A percentile compares a stretch with the other conserved stretches of the same genome.
Evolutionary conservation across 495 filamentous ascomycete genomes (phyloP).

Genomic region (Ascobolus immersus): DNA sequence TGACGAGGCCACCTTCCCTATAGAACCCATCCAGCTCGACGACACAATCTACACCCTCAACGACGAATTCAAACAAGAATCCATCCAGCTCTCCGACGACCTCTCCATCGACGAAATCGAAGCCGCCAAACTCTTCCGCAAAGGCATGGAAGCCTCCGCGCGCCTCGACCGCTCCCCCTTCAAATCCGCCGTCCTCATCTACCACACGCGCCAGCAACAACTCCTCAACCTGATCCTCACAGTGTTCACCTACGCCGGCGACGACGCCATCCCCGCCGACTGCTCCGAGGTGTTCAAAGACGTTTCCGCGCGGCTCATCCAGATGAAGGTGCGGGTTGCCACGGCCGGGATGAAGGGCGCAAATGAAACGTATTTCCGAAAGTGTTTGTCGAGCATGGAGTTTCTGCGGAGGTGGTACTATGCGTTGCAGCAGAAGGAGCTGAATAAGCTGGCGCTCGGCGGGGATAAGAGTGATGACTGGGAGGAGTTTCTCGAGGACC

Average conservation of each 20-base stretch:
- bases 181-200: conserved; percentile 52
- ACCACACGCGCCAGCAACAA: conserved; percentile 54
- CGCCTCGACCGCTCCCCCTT: conserved; percentile 39
- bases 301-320: conserved; percentile 1
- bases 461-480: conserved; percentile 29
- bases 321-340: conserved; percentile 18
- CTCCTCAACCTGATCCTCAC: conserved; percentile 62
- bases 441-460: conserved; percentile 42
- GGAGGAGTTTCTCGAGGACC: conserved; percentile 37
- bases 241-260: conserved; percentile 36
- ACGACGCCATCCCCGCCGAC: conserved; percentile 27
- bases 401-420: too few relatives aligned
- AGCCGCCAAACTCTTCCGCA: conserved; percentile 46
- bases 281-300: conserved; percentile 15
- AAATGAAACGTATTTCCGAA: conserved; percentile 44
- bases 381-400: conserved; percentile 38
- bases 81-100: conserved; percentile 56
- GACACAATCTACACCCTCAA: conserved; percentile 60
- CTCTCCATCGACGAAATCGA: conserved; percentile 73
- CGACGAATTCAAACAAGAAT: conserved; percentile 55
- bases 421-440: too few relatives aligned
- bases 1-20: conserved; percentile 4
- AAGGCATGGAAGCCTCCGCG: conserved; percentile 36
- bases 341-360: conserved; percentile 18
- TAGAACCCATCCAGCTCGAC: conserved; percentile 45